A percentile compares a stretch with the other conserved stretches of the same genome.
Evolutionary conservation across 2,329 filamentous ascomycete species (phyloP).

Genomic region (Ampelomyces quisqualis): DNA sequence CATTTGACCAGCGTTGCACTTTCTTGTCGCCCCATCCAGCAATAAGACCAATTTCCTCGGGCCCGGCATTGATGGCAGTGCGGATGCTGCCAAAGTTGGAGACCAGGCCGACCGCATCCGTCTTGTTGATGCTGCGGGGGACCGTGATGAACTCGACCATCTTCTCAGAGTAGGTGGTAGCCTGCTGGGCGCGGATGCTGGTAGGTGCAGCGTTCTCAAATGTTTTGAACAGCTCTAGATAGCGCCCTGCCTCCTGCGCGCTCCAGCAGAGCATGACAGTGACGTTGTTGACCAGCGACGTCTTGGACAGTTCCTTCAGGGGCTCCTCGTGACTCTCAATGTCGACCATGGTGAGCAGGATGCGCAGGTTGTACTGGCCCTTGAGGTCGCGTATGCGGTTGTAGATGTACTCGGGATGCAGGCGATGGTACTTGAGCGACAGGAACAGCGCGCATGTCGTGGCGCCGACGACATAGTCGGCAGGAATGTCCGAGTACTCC

Average conservation of each 20-base stretch:
- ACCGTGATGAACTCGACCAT: constrained; percentile 91
- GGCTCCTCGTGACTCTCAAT: constrained; percentile 92
- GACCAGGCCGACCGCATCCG: constrained; percentile 86
- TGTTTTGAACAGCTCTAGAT: constrained; percentile 91
- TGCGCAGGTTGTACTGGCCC: constrained; percentile 80
- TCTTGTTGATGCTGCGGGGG: constrained; percentile 88
- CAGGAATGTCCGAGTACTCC: constrained; percentile 97
- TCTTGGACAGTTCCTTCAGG: constrained; percentile 87
- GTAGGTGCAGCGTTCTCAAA: constrained; percentile 83
- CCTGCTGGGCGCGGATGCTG: constrained; percentile 82
- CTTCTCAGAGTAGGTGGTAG: constrained; percentile 79
- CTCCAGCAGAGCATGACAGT: constrained; percentile 94
- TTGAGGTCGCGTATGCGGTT: constrained; percentile 82
- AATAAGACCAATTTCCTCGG: constrained; percentile 82
- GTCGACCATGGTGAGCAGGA: constrained; percentile 89
- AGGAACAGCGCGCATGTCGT: constrained; percentile 92
- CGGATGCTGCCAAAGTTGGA: constrained; percentile 88
- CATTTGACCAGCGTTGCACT: constrained; percentile 78
- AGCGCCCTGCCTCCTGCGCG: constrained; percentile 87
- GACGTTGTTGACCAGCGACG: constrained; percentile 86
- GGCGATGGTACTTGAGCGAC: constrained; percentile 92
- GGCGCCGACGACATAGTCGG: constrained; percentile 84
- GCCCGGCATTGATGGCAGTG: constrained; percentile 81
- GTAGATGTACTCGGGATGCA: constrained; percentile 98
- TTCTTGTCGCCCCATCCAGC: constrained; percentile 95